Conservation (phyloP, 768 basidiomycete genomes). For the Phanerodontia chrysosporium region DNA sequence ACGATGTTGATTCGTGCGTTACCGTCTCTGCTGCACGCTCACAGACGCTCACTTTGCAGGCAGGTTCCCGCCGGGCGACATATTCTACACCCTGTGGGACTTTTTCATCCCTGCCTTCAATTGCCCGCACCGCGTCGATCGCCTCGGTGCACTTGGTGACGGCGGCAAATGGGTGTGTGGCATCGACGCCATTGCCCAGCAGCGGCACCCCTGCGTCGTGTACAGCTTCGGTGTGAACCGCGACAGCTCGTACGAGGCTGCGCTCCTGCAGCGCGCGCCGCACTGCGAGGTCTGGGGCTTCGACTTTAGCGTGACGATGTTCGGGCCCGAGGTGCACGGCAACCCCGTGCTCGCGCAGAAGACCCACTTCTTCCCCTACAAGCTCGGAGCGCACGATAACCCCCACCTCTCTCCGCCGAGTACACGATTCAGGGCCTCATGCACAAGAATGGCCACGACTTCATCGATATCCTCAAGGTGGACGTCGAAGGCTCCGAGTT, state of each 20-base stretch:
- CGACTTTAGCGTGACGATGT: conserved; percentile 36
- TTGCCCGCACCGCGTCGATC: conserved; percentile 22
- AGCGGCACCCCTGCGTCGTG: conserved; percentile 5
- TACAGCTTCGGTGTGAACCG: conserved; percentile 35
- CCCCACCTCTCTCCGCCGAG: conserved; percentile 37
- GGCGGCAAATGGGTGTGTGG: conserved; percentile 55
- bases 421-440: conserved; percentile 61
- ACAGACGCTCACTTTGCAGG: background rate
- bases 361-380: conserved; percentile 40
- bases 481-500: conserved; percentile 70
- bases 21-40: background rate
- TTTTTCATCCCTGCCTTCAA: conserved; percentile 12
- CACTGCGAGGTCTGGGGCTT: conserved; percentile 37
- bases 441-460: conserved; percentile 58
- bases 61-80: conserved; percentile 17
- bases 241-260: conserved; percentile 49
- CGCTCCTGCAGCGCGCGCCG: conserved; percentile 35
- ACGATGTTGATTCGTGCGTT: conserved; percentile 14
- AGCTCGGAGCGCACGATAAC: conserved; percentile 33
- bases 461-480: conserved; percentile 68
- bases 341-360: conserved; percentile 26
- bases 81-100: conserved; percentile 15
- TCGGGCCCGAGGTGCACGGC: conserved; percentile 41
- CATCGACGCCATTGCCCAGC: conserved; percentile 33
- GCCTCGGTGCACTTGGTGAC: conserved; percentile 45